These are phyloP conservation scores for Leishmania braziliensis DNA, from an alignment of 208 protist species.

Conservation along the genomic window DNA sequence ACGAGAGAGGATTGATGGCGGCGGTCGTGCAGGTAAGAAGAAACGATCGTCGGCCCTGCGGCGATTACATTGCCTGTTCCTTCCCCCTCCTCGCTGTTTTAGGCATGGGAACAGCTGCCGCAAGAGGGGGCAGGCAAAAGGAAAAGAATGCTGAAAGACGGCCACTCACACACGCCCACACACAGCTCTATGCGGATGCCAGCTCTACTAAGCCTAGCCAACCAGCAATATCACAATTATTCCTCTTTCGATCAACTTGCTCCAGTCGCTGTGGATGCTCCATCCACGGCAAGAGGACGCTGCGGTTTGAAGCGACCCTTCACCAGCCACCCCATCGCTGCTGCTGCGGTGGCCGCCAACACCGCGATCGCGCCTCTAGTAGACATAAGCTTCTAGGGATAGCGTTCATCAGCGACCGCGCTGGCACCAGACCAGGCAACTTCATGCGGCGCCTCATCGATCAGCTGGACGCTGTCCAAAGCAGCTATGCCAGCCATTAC, in stretches of 20 bases:
- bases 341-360: conserved; percentile 1
- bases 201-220: not conserved
- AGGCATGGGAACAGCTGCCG: not conserved
- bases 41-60: not conserved
- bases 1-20: not conserved
- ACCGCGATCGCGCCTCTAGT: not conserved
- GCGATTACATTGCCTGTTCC: not conserved
- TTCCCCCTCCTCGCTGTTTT: not conserved
- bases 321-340: not conserved
- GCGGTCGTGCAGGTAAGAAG: not conserved
- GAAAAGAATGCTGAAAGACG: not conserved
- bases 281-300: not conserved
- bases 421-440: not conserved
- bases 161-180: not conserved
- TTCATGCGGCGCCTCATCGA: not conserved
- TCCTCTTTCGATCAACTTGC: not conserved
- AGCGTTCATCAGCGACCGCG: not conserved
- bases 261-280: not conserved
- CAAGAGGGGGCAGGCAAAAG: not conserved
- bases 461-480: conserved; percentile 77
- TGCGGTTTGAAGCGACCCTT: not conserved
- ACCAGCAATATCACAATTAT: not conserved
- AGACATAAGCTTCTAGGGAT: not conserved
- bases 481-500: conserved; percentile 94
- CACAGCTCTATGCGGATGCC: not conserved